Conservation (phyloP, 495 filamentous ascomycete genomes). For the Aspergillus asperescens region DNA sequence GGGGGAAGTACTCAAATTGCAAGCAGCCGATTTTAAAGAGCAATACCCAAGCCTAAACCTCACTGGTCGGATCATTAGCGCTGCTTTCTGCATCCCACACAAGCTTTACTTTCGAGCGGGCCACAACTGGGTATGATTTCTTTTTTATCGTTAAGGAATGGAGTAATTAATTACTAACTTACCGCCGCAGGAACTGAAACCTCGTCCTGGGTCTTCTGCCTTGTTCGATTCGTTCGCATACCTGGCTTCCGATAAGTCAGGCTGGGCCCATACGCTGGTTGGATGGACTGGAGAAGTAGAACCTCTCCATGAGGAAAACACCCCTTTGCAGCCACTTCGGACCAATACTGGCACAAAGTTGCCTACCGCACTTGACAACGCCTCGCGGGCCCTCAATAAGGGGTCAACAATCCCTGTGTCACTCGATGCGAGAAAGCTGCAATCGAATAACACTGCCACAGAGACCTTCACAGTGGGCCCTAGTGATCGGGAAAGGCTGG, state of each 20-base stretch:
- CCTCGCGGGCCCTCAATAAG: constrained; percentile 42
- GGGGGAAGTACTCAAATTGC: constrained; percentile 38
- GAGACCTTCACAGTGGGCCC: constrained; percentile 61
- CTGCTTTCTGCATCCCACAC: constrained; percentile 80
- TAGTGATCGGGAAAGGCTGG: constrained; percentile 62
- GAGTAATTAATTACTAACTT: neutral
- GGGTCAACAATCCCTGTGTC: constrained; percentile 70
- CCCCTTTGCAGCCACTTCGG: constrained; percentile 31
- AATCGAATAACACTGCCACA: constrained; percentile 48
- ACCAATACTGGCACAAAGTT: constrained; percentile 26
- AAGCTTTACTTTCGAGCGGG: constrained; percentile 59
- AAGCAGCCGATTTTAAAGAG: constrained; percentile 53
- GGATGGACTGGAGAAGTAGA: constrained; percentile 92
- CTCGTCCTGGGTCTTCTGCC: constrained; percentile 78
- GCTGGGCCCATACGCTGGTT: constrained; percentile 82
- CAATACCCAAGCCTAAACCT: constrained; percentile 64
- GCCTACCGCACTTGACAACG: constrained; percentile 16
- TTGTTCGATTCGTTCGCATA: constrained; percentile 84
- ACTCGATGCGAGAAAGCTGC: constrained; percentile 51
- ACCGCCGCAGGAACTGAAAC: constrained; percentile 55
- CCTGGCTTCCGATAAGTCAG: constrained; percentile 66
- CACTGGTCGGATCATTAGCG: constrained; percentile 80
- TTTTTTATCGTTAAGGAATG: neutral
- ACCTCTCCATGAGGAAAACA: constrained; percentile 35
- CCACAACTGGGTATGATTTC: constrained; percentile 63